Conservation (phyloP, 1,284 basidiomycete genomes). For the Volvariella surrecta region DNA sequence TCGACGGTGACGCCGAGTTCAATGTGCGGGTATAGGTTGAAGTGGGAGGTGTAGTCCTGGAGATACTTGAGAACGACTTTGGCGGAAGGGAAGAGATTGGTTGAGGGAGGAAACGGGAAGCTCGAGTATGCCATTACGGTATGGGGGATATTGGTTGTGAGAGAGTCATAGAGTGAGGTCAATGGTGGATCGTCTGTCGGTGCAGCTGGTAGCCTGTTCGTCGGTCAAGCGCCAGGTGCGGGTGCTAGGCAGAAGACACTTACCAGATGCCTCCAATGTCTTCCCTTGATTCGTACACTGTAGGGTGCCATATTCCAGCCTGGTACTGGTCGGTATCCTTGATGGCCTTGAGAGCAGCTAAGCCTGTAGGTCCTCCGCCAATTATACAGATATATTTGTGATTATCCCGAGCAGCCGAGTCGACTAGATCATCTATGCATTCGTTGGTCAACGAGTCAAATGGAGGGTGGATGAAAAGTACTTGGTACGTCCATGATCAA, state of each 20-base stretch:
- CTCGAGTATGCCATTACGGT: constrained; percentile 61
- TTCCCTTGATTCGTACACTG: constrained; percentile 53
- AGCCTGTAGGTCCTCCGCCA: constrained; percentile 60
- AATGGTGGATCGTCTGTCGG: constrained; percentile 42
- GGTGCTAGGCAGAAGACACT: constrained; percentile 12
- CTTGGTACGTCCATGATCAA: neutral
- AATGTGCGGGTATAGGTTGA: constrained; percentile 47
- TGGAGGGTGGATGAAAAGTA: neutral
- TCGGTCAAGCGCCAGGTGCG: constrained; percentile 5
- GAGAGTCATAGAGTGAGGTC: constrained; percentile 66
- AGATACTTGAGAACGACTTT: constrained; percentile 52
- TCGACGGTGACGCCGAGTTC: constrained; percentile 42
- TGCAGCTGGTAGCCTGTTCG: constrained; percentile 45
- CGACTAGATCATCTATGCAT: neutral
- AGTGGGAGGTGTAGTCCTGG: constrained; percentile 47
- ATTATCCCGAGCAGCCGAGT: neutral
- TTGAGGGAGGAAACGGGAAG: constrained; percentile 59
- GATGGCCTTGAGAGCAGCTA: constrained; percentile 57
- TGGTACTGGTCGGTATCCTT: constrained; percentile 48
- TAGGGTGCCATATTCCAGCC: constrained; percentile 45
- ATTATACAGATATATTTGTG: constrained; percentile 51
- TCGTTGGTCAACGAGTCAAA: neutral
- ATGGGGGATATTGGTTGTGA: constrained; percentile 71
- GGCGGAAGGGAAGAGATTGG: constrained; percentile 57
- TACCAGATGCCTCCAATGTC: constrained; percentile 71